Conservation (phyloP, 2,329 filamentous ascomycete species). For the Diaporthe helianthi region DNA sequence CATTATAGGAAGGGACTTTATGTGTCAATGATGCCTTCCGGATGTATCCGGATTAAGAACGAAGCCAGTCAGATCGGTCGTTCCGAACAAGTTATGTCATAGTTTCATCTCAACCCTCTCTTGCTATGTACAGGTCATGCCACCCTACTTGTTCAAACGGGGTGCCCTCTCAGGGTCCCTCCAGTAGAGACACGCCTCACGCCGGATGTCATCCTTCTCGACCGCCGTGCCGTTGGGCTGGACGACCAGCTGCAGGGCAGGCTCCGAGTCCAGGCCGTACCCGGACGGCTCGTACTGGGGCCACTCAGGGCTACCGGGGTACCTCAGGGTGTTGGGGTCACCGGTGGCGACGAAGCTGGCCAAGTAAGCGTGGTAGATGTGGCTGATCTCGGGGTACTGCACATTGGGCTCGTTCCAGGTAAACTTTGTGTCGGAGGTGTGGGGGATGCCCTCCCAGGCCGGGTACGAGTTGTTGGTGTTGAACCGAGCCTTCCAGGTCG, state of each 20-base stretch:
- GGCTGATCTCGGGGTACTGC: constrained; percentile 47
- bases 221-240: constrained; percentile 42
- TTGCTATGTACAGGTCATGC: background rate
- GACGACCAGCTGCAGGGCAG: constrained; percentile 44
- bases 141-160: constrained; percentile 44
- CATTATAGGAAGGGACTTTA: too few relatives aligned
- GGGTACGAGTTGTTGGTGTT: constrained; percentile 46
- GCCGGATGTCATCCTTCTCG: constrained; percentile 45
- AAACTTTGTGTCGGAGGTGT: constrained; percentile 46
- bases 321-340: constrained; percentile 43
- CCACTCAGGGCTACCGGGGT: constrained; percentile 38
- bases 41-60: too few relatives aligned
- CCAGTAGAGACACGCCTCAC: constrained; percentile 46
- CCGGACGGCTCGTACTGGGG: constrained; percentile 40
- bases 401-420: constrained; percentile 46
- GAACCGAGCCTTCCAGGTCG: constrained; percentile 49
- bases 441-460: constrained; percentile 47
- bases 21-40: too few relatives aligned
- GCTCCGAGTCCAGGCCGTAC: constrained; percentile 38
- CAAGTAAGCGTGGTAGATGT: constrained; percentile 47
- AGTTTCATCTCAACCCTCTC: background rate
- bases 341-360: constrained; percentile 47
- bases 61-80: background rate
- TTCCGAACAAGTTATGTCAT: background rate
- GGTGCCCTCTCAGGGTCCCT: constrained; percentile 45